Conservation (phyloP, 2,329 filamentous ascomycete species). For the Rutstroemia sydowiana region DNA sequence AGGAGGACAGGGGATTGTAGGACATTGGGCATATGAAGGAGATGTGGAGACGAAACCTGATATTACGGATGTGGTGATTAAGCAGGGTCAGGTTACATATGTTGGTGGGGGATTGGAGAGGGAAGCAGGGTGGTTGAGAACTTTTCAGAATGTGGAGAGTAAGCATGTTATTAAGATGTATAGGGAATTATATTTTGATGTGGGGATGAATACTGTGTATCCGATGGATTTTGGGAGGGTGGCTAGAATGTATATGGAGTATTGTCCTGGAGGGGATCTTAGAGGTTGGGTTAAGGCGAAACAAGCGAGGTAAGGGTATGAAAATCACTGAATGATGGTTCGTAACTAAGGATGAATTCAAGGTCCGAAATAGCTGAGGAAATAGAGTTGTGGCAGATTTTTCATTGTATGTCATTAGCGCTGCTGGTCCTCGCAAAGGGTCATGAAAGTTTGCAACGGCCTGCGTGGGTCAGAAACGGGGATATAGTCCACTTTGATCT, state of each 20-base stretch:
- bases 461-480: background rate
- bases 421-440: background rate
- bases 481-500: background rate
- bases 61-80: background rate
- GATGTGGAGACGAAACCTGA: background rate
- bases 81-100: background rate
- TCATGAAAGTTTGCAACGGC: background rate
- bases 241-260: background rate
- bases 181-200: background rate
- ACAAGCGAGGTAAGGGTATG: background rate
- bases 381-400: background rate
- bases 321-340: background rate
- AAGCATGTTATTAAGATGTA: background rate
- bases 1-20: background rate
- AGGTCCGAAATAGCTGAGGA: background rate
- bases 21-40: background rate
- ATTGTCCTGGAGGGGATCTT: background rate
- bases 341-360: background rate
- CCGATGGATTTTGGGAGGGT: background rate
- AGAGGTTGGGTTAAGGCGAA: background rate
- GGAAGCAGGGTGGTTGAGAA: background rate
- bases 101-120: background rate
- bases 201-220: background rate
- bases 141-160: background rate
- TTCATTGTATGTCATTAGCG: background rate